These are phyloP conservation scores for Aureobasidium musti DNA, from an alignment of 2,329 filamentous ascomycete species.

Conservation along the genomic window DNA sequence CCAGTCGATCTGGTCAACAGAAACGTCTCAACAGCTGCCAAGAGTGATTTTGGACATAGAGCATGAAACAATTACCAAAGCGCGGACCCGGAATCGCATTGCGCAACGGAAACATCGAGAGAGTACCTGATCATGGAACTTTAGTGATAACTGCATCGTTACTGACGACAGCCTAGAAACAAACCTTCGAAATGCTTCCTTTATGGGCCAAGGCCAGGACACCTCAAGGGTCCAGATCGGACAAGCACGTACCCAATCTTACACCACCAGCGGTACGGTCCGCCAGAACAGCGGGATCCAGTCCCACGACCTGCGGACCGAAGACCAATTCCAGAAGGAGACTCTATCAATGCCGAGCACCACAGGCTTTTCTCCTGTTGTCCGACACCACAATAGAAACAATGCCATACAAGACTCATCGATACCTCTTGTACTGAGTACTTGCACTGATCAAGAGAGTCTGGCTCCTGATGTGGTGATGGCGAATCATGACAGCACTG, in stretches of 20 bases:
- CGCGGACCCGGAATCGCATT: not conserved
- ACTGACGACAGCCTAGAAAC: not conserved
- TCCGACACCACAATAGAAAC: not conserved
- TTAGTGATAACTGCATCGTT: not conserved
- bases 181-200: not conserved
- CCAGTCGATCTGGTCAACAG: not conserved
- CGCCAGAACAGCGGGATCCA: not conserved
- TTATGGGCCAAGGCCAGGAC: not conserved
- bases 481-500: not conserved
- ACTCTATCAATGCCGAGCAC: not conserved
- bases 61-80: not conserved
- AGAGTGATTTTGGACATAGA: not conserved
- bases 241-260: not conserved
- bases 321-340: not conserved
- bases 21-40: not conserved
- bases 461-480: not conserved
- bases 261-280: not conserved
- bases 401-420: not conserved
- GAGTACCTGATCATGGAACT: not conserved
- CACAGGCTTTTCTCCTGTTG: not conserved
- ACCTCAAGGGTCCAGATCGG: not conserved
- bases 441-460: not conserved
- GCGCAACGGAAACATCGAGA: not conserved
- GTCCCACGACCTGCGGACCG: not conserved
- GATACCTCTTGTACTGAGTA: not conserved